These are phyloP conservation scores for Aspergillus versicolor DNA, from an alignment of 2,329 filamentous ascomycete species.

Conservation along the genomic window DNA sequence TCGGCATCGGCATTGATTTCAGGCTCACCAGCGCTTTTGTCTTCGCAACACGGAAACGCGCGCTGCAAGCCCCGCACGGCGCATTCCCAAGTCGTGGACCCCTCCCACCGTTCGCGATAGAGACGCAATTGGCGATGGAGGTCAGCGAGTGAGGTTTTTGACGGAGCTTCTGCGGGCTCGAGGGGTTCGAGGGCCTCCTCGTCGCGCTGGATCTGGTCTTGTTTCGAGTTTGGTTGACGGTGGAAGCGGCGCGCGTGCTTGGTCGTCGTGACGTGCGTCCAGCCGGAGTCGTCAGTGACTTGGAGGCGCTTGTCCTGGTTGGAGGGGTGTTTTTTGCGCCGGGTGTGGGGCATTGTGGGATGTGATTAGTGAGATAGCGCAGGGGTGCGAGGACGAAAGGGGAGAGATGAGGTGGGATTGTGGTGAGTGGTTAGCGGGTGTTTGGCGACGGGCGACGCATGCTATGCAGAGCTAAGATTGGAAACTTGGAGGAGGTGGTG, in stretches of 20 bases:
- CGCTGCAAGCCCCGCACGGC: constrained; percentile 15
- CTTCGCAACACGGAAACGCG: background rate
- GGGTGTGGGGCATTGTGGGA: constrained; percentile 36
- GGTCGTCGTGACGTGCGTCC: constrained; percentile 43
- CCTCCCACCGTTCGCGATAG: constrained; percentile 30
- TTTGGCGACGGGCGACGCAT: background rate
- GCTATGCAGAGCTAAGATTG: background rate
- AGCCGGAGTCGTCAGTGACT: constrained; percentile 42
- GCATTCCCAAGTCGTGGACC: constrained; percentile 28
- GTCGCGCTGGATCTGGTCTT: background rate
- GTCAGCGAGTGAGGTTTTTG: constrained; percentile 29
- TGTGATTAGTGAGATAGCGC: background rate
- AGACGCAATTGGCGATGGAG: constrained; percentile 31
- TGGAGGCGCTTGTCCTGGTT: constrained; percentile 33
- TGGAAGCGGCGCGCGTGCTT: constrained; percentile 27
- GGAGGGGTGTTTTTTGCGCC: constrained; percentile 23
- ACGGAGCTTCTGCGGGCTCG: constrained; percentile 38
- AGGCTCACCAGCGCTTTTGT: background rate
- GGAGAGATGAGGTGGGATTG: background rate
- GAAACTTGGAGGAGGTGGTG: background rate
- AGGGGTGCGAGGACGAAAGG: background rate
- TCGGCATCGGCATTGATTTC: background rate
- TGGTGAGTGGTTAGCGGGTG: background rate
- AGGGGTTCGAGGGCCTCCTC: constrained; percentile 14
- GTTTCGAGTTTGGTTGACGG: constrained; percentile 3